Conservation (phyloP, 768 basidiomycete genomes). For the Clathrus columnatus region DNA sequence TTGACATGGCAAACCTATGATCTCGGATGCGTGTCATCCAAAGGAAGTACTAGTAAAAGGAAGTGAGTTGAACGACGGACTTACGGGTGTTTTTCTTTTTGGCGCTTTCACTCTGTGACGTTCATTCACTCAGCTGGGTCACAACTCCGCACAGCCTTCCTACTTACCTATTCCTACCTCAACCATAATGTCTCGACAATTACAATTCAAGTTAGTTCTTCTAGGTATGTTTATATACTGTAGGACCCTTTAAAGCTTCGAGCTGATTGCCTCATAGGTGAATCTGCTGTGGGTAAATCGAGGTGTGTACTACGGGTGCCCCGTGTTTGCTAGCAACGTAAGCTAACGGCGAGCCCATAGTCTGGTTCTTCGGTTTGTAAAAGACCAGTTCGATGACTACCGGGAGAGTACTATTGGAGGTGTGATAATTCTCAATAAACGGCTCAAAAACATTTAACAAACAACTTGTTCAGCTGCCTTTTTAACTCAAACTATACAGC, state of each 20-base stretch:
- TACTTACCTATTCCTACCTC: conserved; percentile 22
- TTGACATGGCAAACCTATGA: too few species aligned
- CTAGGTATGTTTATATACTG: conserved; percentile 52
- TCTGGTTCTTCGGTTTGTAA: conserved; percentile 91
- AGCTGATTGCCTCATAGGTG: conserved; percentile 44
- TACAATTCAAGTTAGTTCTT: conserved; percentile 93
- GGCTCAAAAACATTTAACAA: conserved; percentile 10
- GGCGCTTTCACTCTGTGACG: too few species aligned
- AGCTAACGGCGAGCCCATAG: conserved; percentile 30
- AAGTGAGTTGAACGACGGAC: too few species aligned
- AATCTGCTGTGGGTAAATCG: conserved; percentile 96
- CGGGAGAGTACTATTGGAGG: conserved; percentile 92
- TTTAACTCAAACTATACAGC: conserved; percentile 91
- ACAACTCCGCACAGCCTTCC: conserved; percentile 20
- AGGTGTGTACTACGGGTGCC: conserved; percentile 44
- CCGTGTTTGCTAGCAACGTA: background rate
- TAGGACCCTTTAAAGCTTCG: background rate
- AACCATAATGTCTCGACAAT: conserved; percentile 78
- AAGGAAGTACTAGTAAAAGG: too few species aligned
- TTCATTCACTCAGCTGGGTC: conserved; percentile 13
- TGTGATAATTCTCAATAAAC: conserved; percentile 20
- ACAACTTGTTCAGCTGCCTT: conserved; percentile 67
- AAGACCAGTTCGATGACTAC: conserved; percentile 93
- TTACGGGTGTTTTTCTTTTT: too few species aligned
- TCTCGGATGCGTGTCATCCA: too few species aligned